Percentiles rank a stretch among this genome's conserved stretches.
These are phyloP conservation scores for Penicillium sp. DNA, from an alignment of 2,329 filamentous ascomycete species.

Conservation along the genomic window DNA sequence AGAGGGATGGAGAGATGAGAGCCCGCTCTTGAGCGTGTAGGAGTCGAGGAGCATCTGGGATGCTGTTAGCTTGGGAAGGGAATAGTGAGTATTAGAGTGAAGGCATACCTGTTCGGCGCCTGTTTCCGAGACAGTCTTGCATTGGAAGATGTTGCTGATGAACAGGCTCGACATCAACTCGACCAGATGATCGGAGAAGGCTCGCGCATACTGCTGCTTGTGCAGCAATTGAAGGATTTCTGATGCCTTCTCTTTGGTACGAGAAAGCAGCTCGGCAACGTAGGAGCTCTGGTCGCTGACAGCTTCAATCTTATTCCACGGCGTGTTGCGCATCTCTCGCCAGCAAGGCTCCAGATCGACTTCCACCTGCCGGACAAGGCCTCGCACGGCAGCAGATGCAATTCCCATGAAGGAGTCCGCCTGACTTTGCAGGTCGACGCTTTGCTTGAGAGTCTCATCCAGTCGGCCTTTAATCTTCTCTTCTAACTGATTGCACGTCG, in stretches of 20 bases:
- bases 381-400: conserved; percentile 77
- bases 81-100: neutral
- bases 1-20: conserved; percentile 51
- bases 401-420: conserved; percentile 94
- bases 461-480: conserved; percentile 91
- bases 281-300: conserved; percentile 94
- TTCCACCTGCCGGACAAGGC: conserved; percentile 79
- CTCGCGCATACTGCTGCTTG: conserved; percentile 89
- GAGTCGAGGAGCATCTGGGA: conserved; percentile 87
- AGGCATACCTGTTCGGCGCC: conserved; percentile 76
- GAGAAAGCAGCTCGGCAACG: conserved; percentile 72
- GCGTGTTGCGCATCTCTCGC: conserved; percentile 95
- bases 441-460: conserved; percentile 67
- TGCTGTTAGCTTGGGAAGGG: neutral
- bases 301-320: conserved; percentile 89
- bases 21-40: conserved; percentile 58
- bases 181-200: conserved; percentile 94
- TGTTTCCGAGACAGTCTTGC: conserved; percentile 84
- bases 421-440: conserved; percentile 85
- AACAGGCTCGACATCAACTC: conserved; percentile 78
- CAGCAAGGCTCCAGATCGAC: conserved; percentile 77
- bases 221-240: conserved; percentile 73
- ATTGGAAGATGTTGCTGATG: conserved; percentile 78
- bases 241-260: conserved; percentile 65
- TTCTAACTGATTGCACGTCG: conserved; percentile 86